Evolutionary conservation across 116 monocot genomes (phyloP).

Genomic region (Trichopus zeylanicus): DNA sequence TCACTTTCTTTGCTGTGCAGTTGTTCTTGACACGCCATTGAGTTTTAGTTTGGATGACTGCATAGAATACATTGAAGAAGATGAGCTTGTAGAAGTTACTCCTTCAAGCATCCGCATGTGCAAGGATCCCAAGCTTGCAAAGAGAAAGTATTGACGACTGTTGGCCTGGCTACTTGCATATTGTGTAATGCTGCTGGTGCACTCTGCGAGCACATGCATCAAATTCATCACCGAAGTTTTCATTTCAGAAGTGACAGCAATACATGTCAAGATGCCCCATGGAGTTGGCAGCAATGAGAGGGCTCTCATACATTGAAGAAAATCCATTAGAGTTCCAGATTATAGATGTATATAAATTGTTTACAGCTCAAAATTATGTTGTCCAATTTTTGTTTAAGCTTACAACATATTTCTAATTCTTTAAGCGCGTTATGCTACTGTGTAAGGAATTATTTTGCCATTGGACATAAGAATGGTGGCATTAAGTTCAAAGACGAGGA

Average conservation of each 20-base stretch:
- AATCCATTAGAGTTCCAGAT: not conserved
- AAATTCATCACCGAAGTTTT: not conserved
- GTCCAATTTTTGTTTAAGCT: too few relatives aligned
- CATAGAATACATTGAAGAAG: slow-evolving; percentile 98
- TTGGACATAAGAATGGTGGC: too few relatives aligned
- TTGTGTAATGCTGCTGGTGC: not conserved
- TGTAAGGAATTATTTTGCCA: too few relatives aligned
- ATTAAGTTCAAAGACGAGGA: too few relatives aligned
- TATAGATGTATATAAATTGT: not conserved
- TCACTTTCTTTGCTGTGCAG: slow-evolving; percentile 38
- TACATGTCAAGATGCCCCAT: not conserved
- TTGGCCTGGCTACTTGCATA: not conserved
- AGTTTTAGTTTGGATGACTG: slow-evolving; percentile 90
- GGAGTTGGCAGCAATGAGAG: not conserved
- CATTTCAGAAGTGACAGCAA: not conserved
- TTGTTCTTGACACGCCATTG: slow-evolving; percentile 79
- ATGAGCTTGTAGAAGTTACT: slow-evolving; percentile 85
- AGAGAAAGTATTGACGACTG: slow-evolving; percentile 28
- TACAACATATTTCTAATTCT: too few relatives aligned
- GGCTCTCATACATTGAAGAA: not conserved
- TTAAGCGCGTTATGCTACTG: too few relatives aligned
- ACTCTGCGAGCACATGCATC: not conserved
- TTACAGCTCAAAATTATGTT: too few relatives aligned
- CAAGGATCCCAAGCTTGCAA: slow-evolving; percentile 73
- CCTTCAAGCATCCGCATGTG: slow-evolving; percentile 81